These are phyloP conservation scores for Starmerella potacharoeniae DNA, from an alignment of 805 yeast species.

Conservation along the genomic window DNA sequence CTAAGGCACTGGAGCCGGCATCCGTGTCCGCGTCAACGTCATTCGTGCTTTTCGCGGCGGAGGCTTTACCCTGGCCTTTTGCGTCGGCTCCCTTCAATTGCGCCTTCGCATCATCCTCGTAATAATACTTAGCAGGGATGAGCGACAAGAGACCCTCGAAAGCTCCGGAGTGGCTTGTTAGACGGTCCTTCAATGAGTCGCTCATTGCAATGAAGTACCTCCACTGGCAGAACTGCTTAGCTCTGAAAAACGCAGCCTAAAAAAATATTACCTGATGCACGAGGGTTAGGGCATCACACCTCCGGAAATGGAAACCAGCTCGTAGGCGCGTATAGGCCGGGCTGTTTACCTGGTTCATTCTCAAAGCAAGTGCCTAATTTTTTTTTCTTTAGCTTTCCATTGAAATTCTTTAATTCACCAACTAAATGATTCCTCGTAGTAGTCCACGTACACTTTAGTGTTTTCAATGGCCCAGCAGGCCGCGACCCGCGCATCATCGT, in stretches of 20 bases:
- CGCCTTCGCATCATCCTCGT: slow-evolving; percentile 76
- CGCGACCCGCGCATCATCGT: slow-evolving; percentile 14
- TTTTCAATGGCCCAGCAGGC: slow-evolving; percentile 14
- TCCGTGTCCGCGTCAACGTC: slow-evolving; percentile 65
- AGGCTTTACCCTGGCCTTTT: slow-evolving; percentile 37
- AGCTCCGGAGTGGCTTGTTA: slow-evolving; percentile 33
- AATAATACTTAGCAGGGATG: slow-evolving; percentile 89
- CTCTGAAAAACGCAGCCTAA: background rate
- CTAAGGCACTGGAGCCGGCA: slow-evolving; percentile 27
- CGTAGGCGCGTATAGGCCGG: background rate
- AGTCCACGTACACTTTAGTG: slow-evolving; percentile 8
- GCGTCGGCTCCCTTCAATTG: slow-evolving; percentile 56
- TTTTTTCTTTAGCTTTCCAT: no score
- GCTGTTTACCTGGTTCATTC: no score
- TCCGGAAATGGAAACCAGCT: background rate
- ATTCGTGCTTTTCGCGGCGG: slow-evolving; percentile 45
- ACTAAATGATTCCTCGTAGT: slow-evolving; percentile 17
- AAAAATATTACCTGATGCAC: background rate
- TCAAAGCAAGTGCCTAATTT: no score
- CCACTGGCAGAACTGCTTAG: background rate
- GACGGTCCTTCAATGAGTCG: slow-evolving; percentile 27
- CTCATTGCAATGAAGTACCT: slow-evolving; percentile 15
- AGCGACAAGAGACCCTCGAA: slow-evolving; percentile 81
- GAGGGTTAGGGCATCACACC: background rate
- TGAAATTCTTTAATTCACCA: slow-evolving; percentile 8